Evolutionary conservation across 208 protist species (phyloP), one percentile per base, ranked within the genome.

Genomic region (Herpetomonas muscarum): DNA sequence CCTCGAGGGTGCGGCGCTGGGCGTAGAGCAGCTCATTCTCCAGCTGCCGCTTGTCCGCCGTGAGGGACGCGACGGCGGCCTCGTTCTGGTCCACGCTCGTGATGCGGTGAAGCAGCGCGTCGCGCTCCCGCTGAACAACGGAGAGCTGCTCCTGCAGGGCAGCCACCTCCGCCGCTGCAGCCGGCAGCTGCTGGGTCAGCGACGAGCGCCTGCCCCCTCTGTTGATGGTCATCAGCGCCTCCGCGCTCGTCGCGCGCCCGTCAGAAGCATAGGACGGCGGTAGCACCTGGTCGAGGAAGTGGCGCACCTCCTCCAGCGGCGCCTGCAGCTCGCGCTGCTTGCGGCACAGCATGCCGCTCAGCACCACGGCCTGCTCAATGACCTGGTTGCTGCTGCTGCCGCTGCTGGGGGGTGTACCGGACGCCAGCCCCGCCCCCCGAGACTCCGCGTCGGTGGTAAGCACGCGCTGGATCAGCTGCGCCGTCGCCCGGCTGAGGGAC

Each of bases 1-100:
- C 67, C 56, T 73, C 54, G 50, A 73, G 41, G 0, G 70, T 50
- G 19, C 50, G 52, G 26, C 75, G 61, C 53, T 74, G 74, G 15
- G 73, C 67, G 24, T 66, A 53, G 17, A 71, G 55, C 13, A 81
- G 61, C 44, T 82, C 69, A 25, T 69, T 36, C 61, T 74, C 63
- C 24, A 86, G 56, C 17, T 64, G 65, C 13, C 56, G 59, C 51
- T 59, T 75, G 41, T 86, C 79, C 31, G 61, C 47, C 15, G 34
- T 21, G 39, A 73, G 65, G 15, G 64, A 64, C 13, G 63, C 61
- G 7, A 65, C 28, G 13, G 44, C 9, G 24, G n/a, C 45, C 19
- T 55, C 22, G 9, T 41, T 17, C 22, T 77, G 37, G 28, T 69
- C 31, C 12, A 56, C 44, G 28, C 32, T 26, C 29, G 29, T 54